Evolutionary conservation across 352 stramenopile genomes (phyloP).

Genomic region (Globisporangium recalcitrans): DNA sequence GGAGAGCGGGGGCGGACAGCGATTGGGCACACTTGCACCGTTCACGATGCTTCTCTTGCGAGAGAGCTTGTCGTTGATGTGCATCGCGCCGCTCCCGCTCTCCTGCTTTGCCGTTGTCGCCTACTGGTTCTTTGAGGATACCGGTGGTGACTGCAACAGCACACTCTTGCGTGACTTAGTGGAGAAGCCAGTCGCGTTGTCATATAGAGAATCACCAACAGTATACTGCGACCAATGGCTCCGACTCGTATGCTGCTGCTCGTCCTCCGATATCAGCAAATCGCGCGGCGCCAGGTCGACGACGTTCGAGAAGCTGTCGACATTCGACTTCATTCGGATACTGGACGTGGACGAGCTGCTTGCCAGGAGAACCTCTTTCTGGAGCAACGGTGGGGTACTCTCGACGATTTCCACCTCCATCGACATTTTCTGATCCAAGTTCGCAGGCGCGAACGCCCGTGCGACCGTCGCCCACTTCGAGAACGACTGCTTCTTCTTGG

Average conservation of each 20-base stretch:
- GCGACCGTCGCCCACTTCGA: slow-evolving; percentile 36
- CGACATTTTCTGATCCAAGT: slow-evolving; percentile 18
- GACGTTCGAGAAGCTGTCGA: slow-evolving; percentile 41
- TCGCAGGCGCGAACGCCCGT: slow-evolving; percentile 23
- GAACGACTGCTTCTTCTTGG: slow-evolving; percentile 28
- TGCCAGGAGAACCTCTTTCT: slow-evolving; percentile 8
- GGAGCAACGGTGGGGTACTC: slow-evolving; percentile 9
- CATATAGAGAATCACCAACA: neutral
- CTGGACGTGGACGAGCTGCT: neutral
- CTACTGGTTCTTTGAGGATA: neutral
- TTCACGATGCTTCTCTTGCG: slow-evolving; percentile 5
- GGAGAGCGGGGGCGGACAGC: slow-evolving; percentile 35
- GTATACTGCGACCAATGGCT: slow-evolving; percentile 6
- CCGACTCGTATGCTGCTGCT: slow-evolving; percentile 1
- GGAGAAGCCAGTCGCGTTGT: neutral
- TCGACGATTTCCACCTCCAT: slow-evolving; percentile 24
- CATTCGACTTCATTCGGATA: slow-evolving; percentile 34
- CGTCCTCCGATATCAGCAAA: neutral
- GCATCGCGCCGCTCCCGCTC: slow-evolving; percentile 7
- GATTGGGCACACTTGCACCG: slow-evolving; percentile 12
- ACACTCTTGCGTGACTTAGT: neutral
- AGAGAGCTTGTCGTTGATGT: slow-evolving; percentile 19
- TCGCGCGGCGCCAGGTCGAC: slow-evolving; percentile 10
- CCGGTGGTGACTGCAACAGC: neutral
- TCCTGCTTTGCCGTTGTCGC: neutral